Percentiles rank a stretch among this genome's conserved stretches.
These are phyloP conservation scores for Termitomyces bulborhizus DNA, from an alignment of 768 basidiomycete genomes.

Conservation along the genomic window DNA sequence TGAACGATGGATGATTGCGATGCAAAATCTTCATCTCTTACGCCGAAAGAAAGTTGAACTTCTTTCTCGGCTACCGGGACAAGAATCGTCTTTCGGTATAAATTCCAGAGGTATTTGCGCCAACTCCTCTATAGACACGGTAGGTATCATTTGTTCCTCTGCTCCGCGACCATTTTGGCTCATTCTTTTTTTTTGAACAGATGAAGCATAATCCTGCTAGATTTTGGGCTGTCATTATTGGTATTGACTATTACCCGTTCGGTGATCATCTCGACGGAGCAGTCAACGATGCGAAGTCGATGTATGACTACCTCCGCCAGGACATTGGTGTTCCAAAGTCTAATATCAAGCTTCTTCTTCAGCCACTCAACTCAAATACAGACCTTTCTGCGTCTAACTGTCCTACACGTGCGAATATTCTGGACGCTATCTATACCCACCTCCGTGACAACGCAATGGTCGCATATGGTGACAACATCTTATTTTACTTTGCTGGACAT, in stretches of 20 bases:
- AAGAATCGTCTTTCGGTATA: neutral
- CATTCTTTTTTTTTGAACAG: too few species aligned
- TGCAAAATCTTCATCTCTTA: neutral
- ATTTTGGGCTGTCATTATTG: too few species aligned
- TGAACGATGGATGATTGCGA: neutral
- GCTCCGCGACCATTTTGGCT: too few species aligned
- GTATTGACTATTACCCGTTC: neutral
- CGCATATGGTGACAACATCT: neutral
- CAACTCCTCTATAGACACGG: too few species aligned
- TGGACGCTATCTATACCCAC: neutral
- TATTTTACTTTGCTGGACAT: neutral
- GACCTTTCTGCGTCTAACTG: neutral
- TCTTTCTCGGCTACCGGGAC: too few species aligned
- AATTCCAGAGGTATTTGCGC: neutral
- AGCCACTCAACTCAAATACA: neutral
- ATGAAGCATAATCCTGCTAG: neutral
- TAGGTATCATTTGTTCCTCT: too few species aligned
- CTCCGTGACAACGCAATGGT: neutral
- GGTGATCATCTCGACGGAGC: neutral
- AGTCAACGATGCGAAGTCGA: neutral
- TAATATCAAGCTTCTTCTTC: neutral
- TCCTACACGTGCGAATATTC: neutral
- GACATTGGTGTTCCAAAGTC: neutral
- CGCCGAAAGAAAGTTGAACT: neutral
- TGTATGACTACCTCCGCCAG: neutral